These are phyloP conservation scores for Solanum chacoense DNA, from an alignment of 305 asterid species.

Conservation along the genomic window DNA sequence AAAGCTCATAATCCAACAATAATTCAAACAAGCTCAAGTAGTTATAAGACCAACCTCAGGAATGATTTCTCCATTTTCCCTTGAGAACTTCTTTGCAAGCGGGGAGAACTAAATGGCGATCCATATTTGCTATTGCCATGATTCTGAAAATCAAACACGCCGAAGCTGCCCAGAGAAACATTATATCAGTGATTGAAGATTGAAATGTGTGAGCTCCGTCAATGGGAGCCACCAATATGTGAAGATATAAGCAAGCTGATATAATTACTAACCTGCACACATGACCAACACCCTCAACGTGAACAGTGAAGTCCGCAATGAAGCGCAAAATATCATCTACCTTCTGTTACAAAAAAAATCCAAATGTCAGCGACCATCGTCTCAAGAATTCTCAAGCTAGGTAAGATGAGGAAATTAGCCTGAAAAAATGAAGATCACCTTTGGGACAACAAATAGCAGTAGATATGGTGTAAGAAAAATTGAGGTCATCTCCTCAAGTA, in stretches of 20 bases:
- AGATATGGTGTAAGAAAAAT: constrained; percentile 88
- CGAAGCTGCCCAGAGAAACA: constrained; percentile 47
- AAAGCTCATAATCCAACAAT: background rate
- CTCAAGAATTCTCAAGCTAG: constrained; percentile 1
- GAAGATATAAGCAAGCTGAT: background rate
- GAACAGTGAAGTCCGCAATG: constrained; percentile 72
- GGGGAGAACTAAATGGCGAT: constrained; percentile 50
- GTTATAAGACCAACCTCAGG: constrained; percentile 48
- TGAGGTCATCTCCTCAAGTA: constrained; percentile 96
- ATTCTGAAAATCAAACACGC: constrained; percentile 71
- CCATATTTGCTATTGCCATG: constrained; percentile 83
- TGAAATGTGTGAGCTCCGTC: background rate
- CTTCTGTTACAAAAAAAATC: constrained; percentile 39
- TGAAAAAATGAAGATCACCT: constrained; percentile 32
- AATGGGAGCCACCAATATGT: background rate
- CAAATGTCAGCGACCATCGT: constrained; percentile 1
- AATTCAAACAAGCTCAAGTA: background rate
- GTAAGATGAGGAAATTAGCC: background rate
- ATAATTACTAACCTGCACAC: constrained; percentile 60
- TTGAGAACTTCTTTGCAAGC: constrained; percentile 71
- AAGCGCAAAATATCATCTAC: constrained; percentile 73
- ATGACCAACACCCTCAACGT: constrained; percentile 88
- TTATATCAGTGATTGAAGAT: background rate
- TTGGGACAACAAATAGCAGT: constrained; percentile 75
- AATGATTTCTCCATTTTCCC: constrained; percentile 98